Base-by-base conservation (phyloP, 2,329 filamentous ascomycete genomes). In the Magnaporthales sp. region DNA sequence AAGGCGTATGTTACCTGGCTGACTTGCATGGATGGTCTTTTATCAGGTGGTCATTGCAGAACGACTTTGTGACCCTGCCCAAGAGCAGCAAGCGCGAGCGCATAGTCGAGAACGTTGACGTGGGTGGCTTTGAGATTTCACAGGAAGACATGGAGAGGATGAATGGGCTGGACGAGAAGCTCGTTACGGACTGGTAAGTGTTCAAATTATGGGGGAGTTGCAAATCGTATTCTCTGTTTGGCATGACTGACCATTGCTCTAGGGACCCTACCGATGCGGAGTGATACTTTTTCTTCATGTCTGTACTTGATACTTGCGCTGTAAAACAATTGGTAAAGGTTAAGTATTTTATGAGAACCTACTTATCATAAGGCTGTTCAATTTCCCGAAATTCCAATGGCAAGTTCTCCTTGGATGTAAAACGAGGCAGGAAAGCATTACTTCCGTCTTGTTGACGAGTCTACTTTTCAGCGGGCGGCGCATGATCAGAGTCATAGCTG, bases 21-120 rank as follows among this genome's bases (percentile, higher is more conserved):
- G 54, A 27, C 11, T 26, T 13, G 56, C 15, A 4, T 24, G 11
- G 22, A n/a, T 60, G 13, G 8, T 4, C 15, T 24, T 62, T 26
- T 1, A 4, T 1, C 62, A 84, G 90, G 66, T 95, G 91, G 91
- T 89, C 86, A 66, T 76, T 94, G 69, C 91, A 95, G 75, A 85
- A 92, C 73, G 87, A 86, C 46, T 89, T 88, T 71, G 85, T 92
- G 61, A 87, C 89, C 4, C 78, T 93, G 69, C 91, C 91, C 4
- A 93, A 95, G 82, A 92, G 89, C 74, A 80, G 84, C 26, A 84
- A 80, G 67, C 80, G 80, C 72, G 82, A 85, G 63, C 82, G 90
- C 29, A 87, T 93, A 66, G 70, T 84, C 4, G 84, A 88, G 73
- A 93, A 93, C 73, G 86, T 81, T 3, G 76, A 86, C 51, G 80